phyloP scores from a whole-genome alignment of 2,329 filamentous ascomycete species.

The Sporothrix inflata region DNA sequence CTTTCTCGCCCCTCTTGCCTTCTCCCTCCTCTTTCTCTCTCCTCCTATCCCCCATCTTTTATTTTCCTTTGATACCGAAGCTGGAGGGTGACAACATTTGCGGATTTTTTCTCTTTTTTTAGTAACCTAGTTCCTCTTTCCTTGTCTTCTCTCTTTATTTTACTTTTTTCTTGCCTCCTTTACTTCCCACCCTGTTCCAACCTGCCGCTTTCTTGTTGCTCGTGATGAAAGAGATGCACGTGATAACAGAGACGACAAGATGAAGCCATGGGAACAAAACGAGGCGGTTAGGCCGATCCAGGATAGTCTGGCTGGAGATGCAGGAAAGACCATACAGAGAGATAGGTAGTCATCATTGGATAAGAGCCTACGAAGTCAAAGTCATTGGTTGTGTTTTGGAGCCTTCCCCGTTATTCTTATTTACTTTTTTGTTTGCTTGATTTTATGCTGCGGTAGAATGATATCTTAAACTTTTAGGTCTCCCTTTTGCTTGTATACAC shows the following conservation, averaged over 20 bases:
- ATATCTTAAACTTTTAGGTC: background rate
- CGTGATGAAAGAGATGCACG: background rate
- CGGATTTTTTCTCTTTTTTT: conserved; percentile 25
- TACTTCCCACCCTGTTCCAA: background rate
- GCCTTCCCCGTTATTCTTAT: background rate
- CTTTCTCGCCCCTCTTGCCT: background rate
- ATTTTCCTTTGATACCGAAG: conserved; percentile 28
- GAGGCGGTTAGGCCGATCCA: background rate
- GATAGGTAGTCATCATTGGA: background rate
- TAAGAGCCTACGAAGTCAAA: background rate
- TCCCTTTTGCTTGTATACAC: background rate
- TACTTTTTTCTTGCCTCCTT: background rate
- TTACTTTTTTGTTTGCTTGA: background rate
- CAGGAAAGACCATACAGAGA: background rate
- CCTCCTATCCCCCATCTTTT: conserved; percentile 7
- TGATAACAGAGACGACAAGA: background rate
- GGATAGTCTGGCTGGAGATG: background rate
- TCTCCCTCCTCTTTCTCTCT: background rate
- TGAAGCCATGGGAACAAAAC: background rate
- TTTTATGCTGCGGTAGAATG: background rate
- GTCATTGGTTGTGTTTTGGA: background rate
- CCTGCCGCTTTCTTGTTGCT: background rate
- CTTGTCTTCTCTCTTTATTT: conserved; percentile 9
- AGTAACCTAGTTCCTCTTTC: conserved; percentile 23
- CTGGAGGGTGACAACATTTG: conserved; percentile 29